Evolutionary conservation across 139 green algal species (phyloP).

Genomic region (Nannochloris sp.): DNA sequence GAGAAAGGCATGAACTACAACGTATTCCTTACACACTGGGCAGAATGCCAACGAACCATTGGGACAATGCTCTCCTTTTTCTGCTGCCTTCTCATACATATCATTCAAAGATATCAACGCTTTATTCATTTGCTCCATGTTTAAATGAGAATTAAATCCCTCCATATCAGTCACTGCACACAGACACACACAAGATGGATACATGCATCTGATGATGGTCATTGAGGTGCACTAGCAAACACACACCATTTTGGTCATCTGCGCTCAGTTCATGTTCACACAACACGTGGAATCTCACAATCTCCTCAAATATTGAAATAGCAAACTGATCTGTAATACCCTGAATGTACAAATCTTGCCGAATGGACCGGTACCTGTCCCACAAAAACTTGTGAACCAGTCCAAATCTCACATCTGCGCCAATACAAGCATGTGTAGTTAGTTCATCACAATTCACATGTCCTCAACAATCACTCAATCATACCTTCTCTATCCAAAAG

Average conservation of each 20-base stretch:
- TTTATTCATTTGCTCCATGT: slow-evolving; percentile 79
- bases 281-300: slow-evolving; percentile 67
- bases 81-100: slow-evolving; percentile 52
- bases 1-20: background rate
- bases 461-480: slow-evolving; percentile 10
- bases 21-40: background rate
- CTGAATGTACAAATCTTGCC: slow-evolving; percentile 67
- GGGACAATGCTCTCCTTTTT: slow-evolving; percentile 8
- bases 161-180: slow-evolving; percentile 39
- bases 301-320: slow-evolving; percentile 43
- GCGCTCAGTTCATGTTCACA: slow-evolving; percentile 63
- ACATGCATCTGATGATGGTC: background rate
- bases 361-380: slow-evolving; percentile 73
- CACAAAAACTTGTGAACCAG: slow-evolving; percentile 77
- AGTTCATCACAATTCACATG: background rate
- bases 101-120: slow-evolving; percentile 51
- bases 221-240: background rate
- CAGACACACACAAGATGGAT: background rate
- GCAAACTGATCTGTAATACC: slow-evolving; percentile 45
- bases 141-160: slow-evolving; percentile 73
- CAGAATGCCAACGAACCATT: slow-evolving; percentile 7
- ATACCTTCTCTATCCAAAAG: slow-evolving; percentile 46
- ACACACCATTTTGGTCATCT: slow-evolving; percentile 26
- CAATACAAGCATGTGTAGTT: background rate
- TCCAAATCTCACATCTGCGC: slow-evolving; percentile 13